phyloP scores from a whole-genome alignment of 768 basidiomycete genomes.

The Russula sp. region DNA sequence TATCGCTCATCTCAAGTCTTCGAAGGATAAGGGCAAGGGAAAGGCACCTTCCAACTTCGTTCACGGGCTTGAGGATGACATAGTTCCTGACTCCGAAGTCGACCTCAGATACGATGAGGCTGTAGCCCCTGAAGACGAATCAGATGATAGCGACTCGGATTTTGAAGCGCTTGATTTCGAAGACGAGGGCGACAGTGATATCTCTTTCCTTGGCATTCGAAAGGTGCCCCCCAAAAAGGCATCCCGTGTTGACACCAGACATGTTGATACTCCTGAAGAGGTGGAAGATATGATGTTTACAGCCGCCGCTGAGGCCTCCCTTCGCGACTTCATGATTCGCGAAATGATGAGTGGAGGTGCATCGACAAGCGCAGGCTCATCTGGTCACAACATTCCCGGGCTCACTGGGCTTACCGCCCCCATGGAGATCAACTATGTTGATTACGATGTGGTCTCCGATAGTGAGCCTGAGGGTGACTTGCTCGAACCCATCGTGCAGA shows the following conservation, averaged over 20 bases:
- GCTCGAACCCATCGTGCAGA: conserved; percentile 18
- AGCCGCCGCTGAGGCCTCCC: conserved; percentile 55
- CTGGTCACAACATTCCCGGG: conserved; percentile 39
- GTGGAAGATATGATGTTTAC: conserved; percentile 47
- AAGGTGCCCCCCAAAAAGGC: conserved; percentile 8
- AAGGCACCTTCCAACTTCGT: conserved; percentile 10
- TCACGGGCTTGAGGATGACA: conserved; percentile 10
- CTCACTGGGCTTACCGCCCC: conserved; percentile 47
- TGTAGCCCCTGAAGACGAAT: conserved; percentile 14
- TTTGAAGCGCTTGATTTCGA: conserved; percentile 47
- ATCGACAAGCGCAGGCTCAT: conserved; percentile 35
- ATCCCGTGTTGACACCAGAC: conserved; percentile 5
- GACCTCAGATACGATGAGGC: conserved; percentile 35
- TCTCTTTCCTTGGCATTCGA: conserved; percentile 4
- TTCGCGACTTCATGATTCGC: conserved; percentile 33
- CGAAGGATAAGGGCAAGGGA: conserved; percentile 27
- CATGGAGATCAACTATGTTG: conserved; percentile 51
- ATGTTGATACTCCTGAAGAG: conserved; percentile 30
- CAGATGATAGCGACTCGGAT: conserved; percentile 33
- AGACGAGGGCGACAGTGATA: conserved; percentile 30
- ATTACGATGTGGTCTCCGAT: conserved; percentile 31
- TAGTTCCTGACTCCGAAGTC: conserved; percentile 53
- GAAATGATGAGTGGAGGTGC: conserved; percentile 36
- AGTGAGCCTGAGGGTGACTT: conserved; percentile 9
- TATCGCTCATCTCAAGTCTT: conserved; percentile 23